Base-by-base conservation (phyloP, 106 monocot species). In the Platanthera zijinensis region DNA sequence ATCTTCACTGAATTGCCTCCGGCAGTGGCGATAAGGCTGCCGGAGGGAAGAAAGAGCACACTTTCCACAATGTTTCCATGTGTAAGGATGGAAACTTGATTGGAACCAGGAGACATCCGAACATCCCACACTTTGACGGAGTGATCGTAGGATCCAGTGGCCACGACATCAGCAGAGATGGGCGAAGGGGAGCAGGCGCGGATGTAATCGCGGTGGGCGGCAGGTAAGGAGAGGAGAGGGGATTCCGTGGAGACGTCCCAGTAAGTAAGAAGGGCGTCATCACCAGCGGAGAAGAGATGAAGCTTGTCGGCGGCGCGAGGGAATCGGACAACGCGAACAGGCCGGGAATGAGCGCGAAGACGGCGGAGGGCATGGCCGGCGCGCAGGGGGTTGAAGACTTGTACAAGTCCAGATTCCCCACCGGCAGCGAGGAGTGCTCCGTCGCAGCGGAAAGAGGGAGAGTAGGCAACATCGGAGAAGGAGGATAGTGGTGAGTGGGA, bases 391-490 rank as follows among this genome's bases (percentile, higher is more conserved):
- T 86, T 83, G 80, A 94, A 89, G 79, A 92, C 73, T 82, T 88
- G 94, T 56, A 99, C 81, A 45, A 87, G 30, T 8, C 94, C 94
- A 6, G 85, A 80, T 21, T 88, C 81, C 22, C 79, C 78, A 11
- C 92, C 91, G 25, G 84, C 83, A 21, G 99, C 94, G 51, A 94
- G 85, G 32, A 99, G 88, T 21, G 84, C 67, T 11, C 94, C 99
- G 61, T 99, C 99, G 80, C 82, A 92, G 52, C 99, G 94, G 84
- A 99, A 99, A 52, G 94, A 94, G 5, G 99, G 99, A 45, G 99
- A 94, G 78, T 81, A 94, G 52, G 94, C 83, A 59, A 94, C 54
- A 73, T 94, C 99, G 5, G 88, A 69, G 78, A 94, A 90, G 71
- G 80, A 72, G 39, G 87, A 72, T 74, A 90, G 18, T 0, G 86